These are phyloP conservation scores for Funneliformis mosseae DNA, from an alignment of 192 early-diverging fungal genomes.

Conservation along the genomic window DNA sequence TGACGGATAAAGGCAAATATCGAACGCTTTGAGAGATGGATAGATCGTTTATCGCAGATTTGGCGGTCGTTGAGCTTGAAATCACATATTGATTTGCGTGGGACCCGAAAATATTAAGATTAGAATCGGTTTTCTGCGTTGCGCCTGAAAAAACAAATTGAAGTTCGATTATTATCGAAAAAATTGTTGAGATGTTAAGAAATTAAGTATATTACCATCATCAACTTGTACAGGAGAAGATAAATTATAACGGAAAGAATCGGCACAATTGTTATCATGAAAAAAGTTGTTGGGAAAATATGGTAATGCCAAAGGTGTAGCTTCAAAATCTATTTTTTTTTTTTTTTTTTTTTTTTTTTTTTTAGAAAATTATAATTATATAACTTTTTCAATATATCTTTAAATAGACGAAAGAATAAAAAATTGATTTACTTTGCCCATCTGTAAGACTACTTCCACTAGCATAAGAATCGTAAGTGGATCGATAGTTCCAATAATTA, in stretches of 20 bases:
- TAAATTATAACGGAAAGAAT: not conserved
- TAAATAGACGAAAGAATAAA: not conserved
- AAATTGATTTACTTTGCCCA: not conserved
- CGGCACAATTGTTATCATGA: not conserved
- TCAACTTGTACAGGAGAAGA: not conserved
- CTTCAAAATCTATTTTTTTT: not conserved
- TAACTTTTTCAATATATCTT: not conserved
- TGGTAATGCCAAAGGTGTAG: not conserved
- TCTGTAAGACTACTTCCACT: not conserved
- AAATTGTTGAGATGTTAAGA: not conserved
- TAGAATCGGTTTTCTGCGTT: not conserved
- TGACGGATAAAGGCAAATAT: not conserved
- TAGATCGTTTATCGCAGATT: no score
- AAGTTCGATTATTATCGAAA: no score
- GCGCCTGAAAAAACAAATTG: not conserved
- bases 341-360: no score
- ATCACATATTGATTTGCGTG: not conserved
- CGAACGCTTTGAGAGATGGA: not conserved
- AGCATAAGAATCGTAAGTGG: not conserved
- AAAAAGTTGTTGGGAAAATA: not conserved
- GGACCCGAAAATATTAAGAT: not conserved
- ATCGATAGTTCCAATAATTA: conserved; percentile 10
- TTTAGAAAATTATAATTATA: not conserved
- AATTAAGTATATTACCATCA: not conserved
- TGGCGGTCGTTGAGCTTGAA: no score